These are phyloP conservation scores for Paramecium sexaurelia DNA, from an alignment of 73 alveolate species.

Conservation along the genomic window DNA sequence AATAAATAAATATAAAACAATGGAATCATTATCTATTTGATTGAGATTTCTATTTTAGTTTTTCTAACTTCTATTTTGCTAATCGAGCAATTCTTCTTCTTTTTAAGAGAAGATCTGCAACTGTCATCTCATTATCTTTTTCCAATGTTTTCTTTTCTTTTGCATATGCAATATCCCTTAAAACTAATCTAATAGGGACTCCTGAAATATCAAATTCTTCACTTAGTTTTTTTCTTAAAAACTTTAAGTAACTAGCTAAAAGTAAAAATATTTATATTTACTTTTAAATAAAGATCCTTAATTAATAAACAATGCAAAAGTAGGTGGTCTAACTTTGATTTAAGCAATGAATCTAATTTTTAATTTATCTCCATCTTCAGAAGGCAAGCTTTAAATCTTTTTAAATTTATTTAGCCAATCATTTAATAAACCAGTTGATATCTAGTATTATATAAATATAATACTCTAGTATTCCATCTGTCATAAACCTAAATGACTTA, in stretches of 20 bases:
- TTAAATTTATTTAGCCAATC: conserved; percentile 81
- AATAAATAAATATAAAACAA: not conserved
- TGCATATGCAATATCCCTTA: conserved; percentile 79
- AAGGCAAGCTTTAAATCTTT: conserved; percentile 79
- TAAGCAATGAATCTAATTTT: conserved; percentile 80
- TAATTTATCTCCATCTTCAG: conserved; percentile 77
- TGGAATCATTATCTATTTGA: not conserved
- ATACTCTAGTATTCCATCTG: conserved; percentile 84
- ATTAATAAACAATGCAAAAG: conserved; percentile 85
- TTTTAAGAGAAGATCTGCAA: not conserved
- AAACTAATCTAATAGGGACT: conserved; percentile 82
- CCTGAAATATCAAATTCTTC: conserved; percentile 87
- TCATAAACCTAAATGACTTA: conserved; percentile 85
- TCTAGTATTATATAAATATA: not conserved
- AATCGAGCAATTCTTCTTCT: conserved; percentile 26
- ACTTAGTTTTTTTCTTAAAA: conserved; percentile 69
- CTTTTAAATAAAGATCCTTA: conserved; percentile 73
- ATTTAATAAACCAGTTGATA: conserved; percentile 84
- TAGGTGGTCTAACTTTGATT: conserved; percentile 89
- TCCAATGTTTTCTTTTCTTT: conserved; percentile 28
- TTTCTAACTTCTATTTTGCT: conserved; percentile 26
- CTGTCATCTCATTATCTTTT: not conserved
- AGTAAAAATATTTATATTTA: not conserved
- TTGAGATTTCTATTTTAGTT: conserved; percentile 1
- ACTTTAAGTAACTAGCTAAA: conserved; percentile 68